Evolutionary conservation across 2,329 filamentous ascomycete genomes (phyloP).

Genomic region (Thelonectria blattea): DNA sequence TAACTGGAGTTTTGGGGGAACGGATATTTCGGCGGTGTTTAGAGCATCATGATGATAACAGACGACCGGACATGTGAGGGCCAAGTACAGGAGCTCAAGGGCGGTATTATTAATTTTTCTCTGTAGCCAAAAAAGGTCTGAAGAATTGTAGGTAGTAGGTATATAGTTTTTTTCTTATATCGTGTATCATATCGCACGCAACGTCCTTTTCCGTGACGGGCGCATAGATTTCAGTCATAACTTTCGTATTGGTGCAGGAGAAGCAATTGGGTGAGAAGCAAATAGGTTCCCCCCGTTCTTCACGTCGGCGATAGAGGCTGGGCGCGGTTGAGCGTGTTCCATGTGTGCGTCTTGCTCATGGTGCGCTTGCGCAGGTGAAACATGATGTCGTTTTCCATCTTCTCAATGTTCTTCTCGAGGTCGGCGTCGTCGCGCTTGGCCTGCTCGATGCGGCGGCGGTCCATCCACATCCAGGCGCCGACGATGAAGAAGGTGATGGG

Average conservation of each 20-base stretch:
- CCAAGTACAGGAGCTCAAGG: background rate
- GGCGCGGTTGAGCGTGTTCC: constrained; percentile 48
- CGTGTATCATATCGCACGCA: background rate
- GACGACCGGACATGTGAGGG: background rate
- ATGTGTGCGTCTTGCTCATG: constrained; percentile 62
- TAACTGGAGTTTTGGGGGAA: constrained; percentile 31
- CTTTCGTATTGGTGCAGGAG: background rate
- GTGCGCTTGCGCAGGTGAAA: constrained; percentile 61
- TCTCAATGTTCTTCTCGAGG: constrained; percentile 60
- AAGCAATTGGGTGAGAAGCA: background rate
- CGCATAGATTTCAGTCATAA: background rate
- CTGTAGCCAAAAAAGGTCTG: background rate
- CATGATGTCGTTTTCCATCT: constrained; percentile 64
- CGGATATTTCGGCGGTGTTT: background rate
- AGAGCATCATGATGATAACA: constrained; percentile 1
- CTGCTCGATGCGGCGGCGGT: constrained; percentile 55
- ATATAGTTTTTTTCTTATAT: background rate
- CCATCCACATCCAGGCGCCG: constrained; percentile 60
- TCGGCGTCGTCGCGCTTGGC: constrained; percentile 57
- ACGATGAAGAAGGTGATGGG: constrained; percentile 64
- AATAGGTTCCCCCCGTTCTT: background rate
- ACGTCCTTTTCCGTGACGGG: background rate
- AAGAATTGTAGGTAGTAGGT: background rate
- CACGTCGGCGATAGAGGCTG: background rate
- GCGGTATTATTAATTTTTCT: background rate